Percentiles rank a stretch among this genome's conserved stretches.
These are phyloP conservation scores for Paecilomyces sp. DNA, from an alignment of 2,329 filamentous ascomycete genomes.

Conservation along the genomic window DNA sequence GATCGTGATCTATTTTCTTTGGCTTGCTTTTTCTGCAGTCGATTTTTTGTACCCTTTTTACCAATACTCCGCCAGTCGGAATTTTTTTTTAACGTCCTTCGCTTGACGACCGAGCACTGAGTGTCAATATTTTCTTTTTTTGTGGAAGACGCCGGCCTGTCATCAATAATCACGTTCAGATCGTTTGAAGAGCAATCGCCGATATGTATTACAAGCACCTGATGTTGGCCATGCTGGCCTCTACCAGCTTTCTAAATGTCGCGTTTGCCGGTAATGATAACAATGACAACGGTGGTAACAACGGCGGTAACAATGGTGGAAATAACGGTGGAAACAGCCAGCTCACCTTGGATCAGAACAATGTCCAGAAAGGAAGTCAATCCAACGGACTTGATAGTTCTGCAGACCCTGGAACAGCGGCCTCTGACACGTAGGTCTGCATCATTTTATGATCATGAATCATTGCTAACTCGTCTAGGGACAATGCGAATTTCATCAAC, in stretches of 20 bases:
- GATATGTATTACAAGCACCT: constrained; percentile 4
- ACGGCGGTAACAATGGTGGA: constrained; percentile 12
- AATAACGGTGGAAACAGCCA: constrained; percentile 11
- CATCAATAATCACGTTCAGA: constrained; percentile 1
- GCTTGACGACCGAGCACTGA: neutral
- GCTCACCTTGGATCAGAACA: constrained; percentile 26
- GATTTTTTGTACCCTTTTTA: neutral
- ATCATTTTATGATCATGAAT: neutral
- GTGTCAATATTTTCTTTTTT: constrained; percentile 4
- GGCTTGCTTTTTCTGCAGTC: constrained; percentile 1
- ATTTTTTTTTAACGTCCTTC: neutral
- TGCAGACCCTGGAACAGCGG: constrained; percentile 31
- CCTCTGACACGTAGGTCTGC: constrained; percentile 40
- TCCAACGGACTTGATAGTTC: constrained; percentile 11
- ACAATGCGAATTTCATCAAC: constrained; percentile 53
- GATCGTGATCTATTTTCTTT: constrained; percentile 11
- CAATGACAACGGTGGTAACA: constrained; percentile 13
- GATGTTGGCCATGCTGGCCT: constrained; percentile 3
- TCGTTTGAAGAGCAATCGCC: neutral
- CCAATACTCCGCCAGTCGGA: constrained; percentile 2
- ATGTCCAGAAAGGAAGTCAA: constrained; percentile 33
- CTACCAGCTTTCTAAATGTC: constrained; percentile 1
- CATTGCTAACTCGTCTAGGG: constrained; percentile 23
- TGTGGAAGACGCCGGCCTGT: constrained; percentile 2
- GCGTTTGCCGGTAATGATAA: neutral